Evolutionary conservation across 2,329 filamentous ascomycete genomes (phyloP).

Genomic region (Botrytis elliptica): DNA sequence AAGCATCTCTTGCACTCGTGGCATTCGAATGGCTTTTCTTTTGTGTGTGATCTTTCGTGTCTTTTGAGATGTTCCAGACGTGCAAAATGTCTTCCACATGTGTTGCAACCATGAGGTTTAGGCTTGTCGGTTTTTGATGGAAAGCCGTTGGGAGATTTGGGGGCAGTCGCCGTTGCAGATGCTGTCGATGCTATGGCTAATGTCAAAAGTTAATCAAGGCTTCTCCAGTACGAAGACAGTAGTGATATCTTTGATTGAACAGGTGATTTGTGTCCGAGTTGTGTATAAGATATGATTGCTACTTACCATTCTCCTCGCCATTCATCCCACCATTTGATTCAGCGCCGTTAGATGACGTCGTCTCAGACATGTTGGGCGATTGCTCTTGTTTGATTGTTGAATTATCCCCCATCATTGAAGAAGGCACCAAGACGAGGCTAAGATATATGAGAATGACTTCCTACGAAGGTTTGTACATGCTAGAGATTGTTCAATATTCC

Average conservation of each 20-base stretch:
- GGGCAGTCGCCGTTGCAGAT: constrained; percentile 21
- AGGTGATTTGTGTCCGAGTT: neutral
- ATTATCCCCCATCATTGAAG: constrained; percentile 33
- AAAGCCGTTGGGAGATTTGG: constrained; percentile 42
- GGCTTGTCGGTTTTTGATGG: constrained; percentile 97
- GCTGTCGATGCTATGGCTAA: constrained; percentile 23
- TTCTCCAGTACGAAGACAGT: neutral
- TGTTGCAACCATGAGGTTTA: constrained; percentile 87
- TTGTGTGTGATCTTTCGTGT: constrained; percentile 96
- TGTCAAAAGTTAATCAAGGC: neutral
- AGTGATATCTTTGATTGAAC: neutral
- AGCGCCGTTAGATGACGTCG: constrained; percentile 34
- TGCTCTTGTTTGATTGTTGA: constrained; percentile 32
- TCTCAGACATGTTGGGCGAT: constrained; percentile 36
- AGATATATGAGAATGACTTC: constrained; percentile 28
- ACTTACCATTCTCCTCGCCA: constrained; percentile 38
- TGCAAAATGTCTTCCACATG: constrained; percentile 89
- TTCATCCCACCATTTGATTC: constrained; percentile 32
- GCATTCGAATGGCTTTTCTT: constrained; percentile 96
- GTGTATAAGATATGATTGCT: neutral
- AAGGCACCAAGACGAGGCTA: constrained; percentile 23
- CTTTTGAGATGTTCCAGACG: constrained; percentile 94
- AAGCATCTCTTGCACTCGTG: constrained; percentile 94
- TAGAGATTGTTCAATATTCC: constrained; percentile 31
- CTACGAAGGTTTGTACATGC: constrained; percentile 32